Conservation (phyloP, 2,329 filamentous ascomycete species). For the Fusarium concolor region DNA sequence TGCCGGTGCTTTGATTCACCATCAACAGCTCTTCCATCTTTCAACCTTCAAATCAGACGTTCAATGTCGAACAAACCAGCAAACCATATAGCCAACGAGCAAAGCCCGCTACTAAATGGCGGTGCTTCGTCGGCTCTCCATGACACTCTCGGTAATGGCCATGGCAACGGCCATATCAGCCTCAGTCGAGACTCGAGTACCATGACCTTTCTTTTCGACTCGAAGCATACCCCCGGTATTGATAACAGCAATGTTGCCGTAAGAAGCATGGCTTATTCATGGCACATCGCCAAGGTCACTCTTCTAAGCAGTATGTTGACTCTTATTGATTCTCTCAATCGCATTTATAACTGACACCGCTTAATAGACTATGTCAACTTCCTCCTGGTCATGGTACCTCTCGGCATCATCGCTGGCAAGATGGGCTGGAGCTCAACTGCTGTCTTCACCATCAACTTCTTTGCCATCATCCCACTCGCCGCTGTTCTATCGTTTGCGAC, state of each 20-base stretch:
- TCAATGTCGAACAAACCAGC: slow-evolving; percentile 50
- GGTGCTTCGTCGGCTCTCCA: slow-evolving; percentile 44
- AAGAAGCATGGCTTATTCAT: slow-evolving; percentile 60
- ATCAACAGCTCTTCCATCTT: slow-evolving; percentile 44
- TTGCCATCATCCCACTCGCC: slow-evolving; percentile 82
- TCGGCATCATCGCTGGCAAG: slow-evolving; percentile 76
- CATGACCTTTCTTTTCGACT: slow-evolving; percentile 61
- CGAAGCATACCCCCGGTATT: slow-evolving; percentile 63
- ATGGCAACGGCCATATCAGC: slow-evolving; percentile 40
- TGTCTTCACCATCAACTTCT: slow-evolving; percentile 82
- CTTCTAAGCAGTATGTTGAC: slow-evolving; percentile 67
- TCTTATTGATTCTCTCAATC: background rate
- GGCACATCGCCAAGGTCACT: slow-evolving; percentile 68
- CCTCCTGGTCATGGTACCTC: slow-evolving; percentile 77
- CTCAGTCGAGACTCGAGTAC: slow-evolving; percentile 41
- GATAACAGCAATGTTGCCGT: slow-evolving; percentile 61
- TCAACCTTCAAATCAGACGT: slow-evolving; percentile 44
- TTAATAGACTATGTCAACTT: slow-evolving; percentile 71
- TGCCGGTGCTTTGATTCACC: slow-evolving; percentile 44
- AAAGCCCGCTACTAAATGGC: slow-evolving; percentile 58
- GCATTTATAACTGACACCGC: slow-evolving; percentile 14
- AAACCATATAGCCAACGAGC: slow-evolving; percentile 50
- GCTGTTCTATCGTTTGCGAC: slow-evolving; percentile 81
- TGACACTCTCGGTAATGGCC: slow-evolving; percentile 25
- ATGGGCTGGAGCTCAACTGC: slow-evolving; percentile 72